phyloP scores from a whole-genome alignment of 2,329 filamentous ascomycete genomes.

The Stachybotrys chartarum region DNA sequence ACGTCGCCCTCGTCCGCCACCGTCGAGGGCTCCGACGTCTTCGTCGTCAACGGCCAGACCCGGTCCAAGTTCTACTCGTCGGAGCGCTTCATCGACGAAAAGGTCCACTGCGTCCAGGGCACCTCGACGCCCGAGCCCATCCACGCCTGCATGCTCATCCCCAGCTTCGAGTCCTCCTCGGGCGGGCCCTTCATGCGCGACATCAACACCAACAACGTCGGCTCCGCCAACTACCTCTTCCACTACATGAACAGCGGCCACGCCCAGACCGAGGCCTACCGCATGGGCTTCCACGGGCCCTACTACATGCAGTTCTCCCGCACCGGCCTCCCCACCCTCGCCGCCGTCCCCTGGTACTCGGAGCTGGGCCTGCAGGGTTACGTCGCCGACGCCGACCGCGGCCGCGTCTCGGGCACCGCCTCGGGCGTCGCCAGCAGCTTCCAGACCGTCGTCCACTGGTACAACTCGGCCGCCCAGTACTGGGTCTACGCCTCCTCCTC shows the following conservation, averaged over 20 bases:
- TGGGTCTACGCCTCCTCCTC: slow-evolving; percentile 50
- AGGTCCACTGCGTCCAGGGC: slow-evolving; percentile 54
- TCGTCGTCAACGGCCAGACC: slow-evolving; percentile 53
- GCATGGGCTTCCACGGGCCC: slow-evolving; percentile 58
- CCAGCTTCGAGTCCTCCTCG: slow-evolving; percentile 51
- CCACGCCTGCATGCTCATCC: slow-evolving; percentile 55
- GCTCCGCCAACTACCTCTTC: slow-evolving; percentile 49
- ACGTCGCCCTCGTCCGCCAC: slow-evolving; percentile 41
- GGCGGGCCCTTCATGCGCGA: slow-evolving; percentile 62
- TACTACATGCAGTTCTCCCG: slow-evolving; percentile 56
- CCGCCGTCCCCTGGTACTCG: slow-evolving; percentile 53
- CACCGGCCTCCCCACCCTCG: slow-evolving; percentile 42
- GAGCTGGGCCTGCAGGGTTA: slow-evolving; percentile 52
- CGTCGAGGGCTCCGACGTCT: slow-evolving; percentile 54
- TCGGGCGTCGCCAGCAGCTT: slow-evolving; percentile 45
- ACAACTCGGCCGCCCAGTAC: slow-evolving; percentile 56
- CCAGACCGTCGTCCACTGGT: slow-evolving; percentile 58
- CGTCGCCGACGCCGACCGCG: slow-evolving; percentile 46
- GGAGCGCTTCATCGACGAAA: slow-evolving; percentile 62
- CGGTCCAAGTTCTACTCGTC: slow-evolving; percentile 65
- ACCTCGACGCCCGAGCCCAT: slow-evolving; percentile 26
- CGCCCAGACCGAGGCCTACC: slow-evolving; percentile 52
- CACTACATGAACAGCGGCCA: slow-evolving; percentile 65
- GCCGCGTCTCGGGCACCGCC: slow-evolving; percentile 53
- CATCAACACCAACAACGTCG: slow-evolving; percentile 59